Conservation (phyloP, 805 yeast genomes). For the Teunomyces atbi region DNA sequence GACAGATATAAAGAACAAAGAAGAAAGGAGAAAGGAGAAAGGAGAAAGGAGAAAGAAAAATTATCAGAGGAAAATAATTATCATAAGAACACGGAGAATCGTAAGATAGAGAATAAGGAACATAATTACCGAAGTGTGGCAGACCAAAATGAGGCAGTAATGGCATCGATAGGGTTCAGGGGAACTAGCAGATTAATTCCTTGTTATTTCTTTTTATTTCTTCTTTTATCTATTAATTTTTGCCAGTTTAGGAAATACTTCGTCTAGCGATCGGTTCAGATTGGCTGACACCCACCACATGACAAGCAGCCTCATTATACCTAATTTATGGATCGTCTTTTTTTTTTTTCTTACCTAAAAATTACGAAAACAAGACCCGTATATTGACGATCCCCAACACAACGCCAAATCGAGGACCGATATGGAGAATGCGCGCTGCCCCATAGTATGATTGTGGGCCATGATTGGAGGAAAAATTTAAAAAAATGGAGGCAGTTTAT, state of each 20-base stretch:
- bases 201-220: neutral
- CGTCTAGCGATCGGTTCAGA: neutral
- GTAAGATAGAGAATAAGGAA: neutral
- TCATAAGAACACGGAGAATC: neutral
- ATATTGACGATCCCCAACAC: neutral
- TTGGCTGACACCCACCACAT: neutral
- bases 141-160: neutral
- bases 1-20: neutral
- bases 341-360: neutral
- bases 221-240: neutral
- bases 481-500: neutral
- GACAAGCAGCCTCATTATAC: neutral
- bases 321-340: neutral
- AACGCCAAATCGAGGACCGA: neutral
- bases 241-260: neutral
- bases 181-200: neutral
- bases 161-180: neutral
- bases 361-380: neutral
- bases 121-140: neutral
- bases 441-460: neutral
- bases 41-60: neutral
- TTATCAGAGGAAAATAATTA: neutral
- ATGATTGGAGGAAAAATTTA: constrained; percentile 2
- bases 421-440: neutral
- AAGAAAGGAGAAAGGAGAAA: neutral